phyloP scores from a whole-genome alignment of 768 basidiomycete species.

The Mrakia blollopis region DNA sequence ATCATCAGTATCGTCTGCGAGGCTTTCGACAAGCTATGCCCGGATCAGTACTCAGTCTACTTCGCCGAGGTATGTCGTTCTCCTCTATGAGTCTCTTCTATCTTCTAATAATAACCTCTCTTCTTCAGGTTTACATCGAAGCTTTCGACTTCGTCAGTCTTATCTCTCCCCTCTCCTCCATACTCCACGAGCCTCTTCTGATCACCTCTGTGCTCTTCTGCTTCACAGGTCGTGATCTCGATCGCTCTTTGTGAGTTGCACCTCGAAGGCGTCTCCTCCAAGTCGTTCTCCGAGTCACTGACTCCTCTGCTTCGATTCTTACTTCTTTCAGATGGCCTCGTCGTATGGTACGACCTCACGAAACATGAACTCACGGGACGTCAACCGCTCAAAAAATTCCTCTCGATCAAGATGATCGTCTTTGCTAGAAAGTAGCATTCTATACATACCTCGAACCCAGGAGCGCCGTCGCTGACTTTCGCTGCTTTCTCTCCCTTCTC shows the following conservation, averaged over 20 bases:
- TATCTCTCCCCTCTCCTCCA: slow-evolving; percentile 58
- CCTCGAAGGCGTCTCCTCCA: too few relatives aligned
- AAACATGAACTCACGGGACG: slow-evolving; percentile 71
- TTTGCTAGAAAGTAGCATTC: slow-evolving; percentile 50
- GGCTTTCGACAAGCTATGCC: slow-evolving; percentile 63
- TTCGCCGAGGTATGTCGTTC: slow-evolving; percentile 49
- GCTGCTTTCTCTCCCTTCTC: too few relatives aligned
- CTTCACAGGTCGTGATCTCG: slow-evolving; percentile 58
- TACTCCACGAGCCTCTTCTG: slow-evolving; percentile 37
- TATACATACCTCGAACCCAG: too few relatives aligned
- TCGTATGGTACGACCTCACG: slow-evolving; percentile 67
- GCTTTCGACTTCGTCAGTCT: slow-evolving; percentile 64
- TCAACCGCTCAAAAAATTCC: slow-evolving; percentile 75
- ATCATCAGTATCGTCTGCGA: slow-evolving; percentile 76
- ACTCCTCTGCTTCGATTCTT: too few relatives aligned
- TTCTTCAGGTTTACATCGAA: too few relatives aligned
- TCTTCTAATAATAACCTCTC: too few relatives aligned
- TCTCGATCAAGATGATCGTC: slow-evolving; percentile 72
- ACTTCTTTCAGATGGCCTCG: background rate
- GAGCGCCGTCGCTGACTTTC: too few relatives aligned
- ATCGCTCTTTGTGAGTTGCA: slow-evolving; percentile 34
- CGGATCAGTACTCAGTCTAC: slow-evolving; percentile 61
- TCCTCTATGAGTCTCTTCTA: too few relatives aligned
- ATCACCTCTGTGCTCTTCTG: slow-evolving; percentile 55
- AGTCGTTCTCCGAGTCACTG: too few relatives aligned